Conservation (phyloP, 192 early-diverging fungal genomes). For the Podila horticola region DNA sequence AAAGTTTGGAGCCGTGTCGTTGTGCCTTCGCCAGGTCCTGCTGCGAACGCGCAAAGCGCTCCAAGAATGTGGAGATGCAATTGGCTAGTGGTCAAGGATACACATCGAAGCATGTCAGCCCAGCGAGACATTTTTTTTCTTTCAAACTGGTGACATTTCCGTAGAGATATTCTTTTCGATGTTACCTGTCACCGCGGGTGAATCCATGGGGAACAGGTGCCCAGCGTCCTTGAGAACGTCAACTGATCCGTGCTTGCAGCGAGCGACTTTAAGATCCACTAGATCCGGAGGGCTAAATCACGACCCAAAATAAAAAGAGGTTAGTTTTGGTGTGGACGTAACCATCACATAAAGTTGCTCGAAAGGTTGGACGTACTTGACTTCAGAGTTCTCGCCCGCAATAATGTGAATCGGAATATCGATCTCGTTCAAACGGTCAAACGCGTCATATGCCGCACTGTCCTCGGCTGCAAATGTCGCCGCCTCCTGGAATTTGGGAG, state of each 20-base stretch:
- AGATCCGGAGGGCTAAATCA: slow-evolving; percentile 5
- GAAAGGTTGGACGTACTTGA: slow-evolving; percentile 21
- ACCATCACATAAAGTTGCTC: background rate
- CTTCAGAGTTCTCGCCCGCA: slow-evolving; percentile 17
- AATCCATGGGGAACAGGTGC: slow-evolving; percentile 46
- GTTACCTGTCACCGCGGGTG: slow-evolving; percentile 30
- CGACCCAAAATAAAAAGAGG: background rate
- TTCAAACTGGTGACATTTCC: too few species aligned
- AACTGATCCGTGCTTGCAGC: slow-evolving; percentile 3
- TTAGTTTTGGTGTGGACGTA: background rate
- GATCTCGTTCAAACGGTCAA: slow-evolving; percentile 14
- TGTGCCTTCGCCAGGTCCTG: too few species aligned
- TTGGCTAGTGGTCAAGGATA: background rate
- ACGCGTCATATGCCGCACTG: slow-evolving; percentile 11
- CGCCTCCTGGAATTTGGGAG: slow-evolving; percentile 40
- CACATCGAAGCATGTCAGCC: too few species aligned
- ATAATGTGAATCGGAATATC: slow-evolving; percentile 43
- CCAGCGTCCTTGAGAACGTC: slow-evolving; percentile 15
- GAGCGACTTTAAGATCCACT: background rate
- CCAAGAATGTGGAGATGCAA: background rate
- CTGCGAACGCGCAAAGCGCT: background rate
- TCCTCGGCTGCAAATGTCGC: slow-evolving; percentile 20
- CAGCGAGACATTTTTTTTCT: background rate
- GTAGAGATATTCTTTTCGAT: too few species aligned
- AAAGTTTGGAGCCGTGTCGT: too few species aligned